Evolutionary conservation across 164 flowering plant genomes (phyloP), one percentile per base, ranked within the genome.

Genomic region (Annona cherimola): DNA sequence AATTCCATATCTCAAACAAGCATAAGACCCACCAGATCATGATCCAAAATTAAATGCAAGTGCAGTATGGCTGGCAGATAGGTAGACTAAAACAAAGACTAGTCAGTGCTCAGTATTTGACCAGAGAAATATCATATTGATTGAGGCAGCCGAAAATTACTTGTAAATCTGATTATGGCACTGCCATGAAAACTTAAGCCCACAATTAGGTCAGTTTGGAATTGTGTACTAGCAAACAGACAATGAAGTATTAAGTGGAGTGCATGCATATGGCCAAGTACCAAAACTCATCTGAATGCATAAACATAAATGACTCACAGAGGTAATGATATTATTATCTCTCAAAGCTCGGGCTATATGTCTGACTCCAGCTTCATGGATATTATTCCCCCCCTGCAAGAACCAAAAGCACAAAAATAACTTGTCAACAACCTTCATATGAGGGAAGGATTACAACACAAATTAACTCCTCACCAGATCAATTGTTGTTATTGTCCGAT

Each of bases 361-460:
- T 78, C 63, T 76, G 61, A 83, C 78, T 35, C 99, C 98, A 70
- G 82, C 79, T 11, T 90, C 92, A 81, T 82, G 96, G 60, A 96
- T 96, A 83, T 93, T 89, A 81, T 93, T 91, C 35, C 99, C 99
- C 6, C 97, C 97, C 99, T 93, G 83, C 40, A 67, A 71, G 60
- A 79, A 6, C 57, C 44, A 19, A 59, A 63, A 16, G 18, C 71
- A 57, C 41, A 60, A 63, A 45, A 19, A 26, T 7, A 71, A 61
- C 63, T 18, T 20, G 60, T 12, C 5, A 8, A 57, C 66, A 12
- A 69, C 20, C 39, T 16, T 42, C n/a, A 11, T 45, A 6, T 3
- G 12, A 54, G 14, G 41, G 65, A 67, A 45, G 65, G 11, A 50
- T n/a, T n/a, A 26, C 3, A 72, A 66, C 12, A 42, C 35, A 11